A percentile compares a stretch with the other conserved stretches of the same genome.
phyloP scores from a whole-genome alignment of 2,329 filamentous ascomycete species.

The Calonectria pseudoturangicola region DNA sequence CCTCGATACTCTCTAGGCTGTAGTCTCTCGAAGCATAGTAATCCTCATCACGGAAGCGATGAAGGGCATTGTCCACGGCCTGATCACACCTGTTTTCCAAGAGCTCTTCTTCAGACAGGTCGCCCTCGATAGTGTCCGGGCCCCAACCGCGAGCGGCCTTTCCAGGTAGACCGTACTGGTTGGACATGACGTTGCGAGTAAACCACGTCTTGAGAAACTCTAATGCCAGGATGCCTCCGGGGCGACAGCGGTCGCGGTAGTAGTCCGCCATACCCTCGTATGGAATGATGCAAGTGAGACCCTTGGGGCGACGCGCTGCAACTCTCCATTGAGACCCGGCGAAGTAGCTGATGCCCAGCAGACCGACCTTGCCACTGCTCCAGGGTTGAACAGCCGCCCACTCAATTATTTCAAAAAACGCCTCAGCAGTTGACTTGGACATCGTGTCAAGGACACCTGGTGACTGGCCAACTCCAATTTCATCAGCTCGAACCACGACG shows the following conservation, averaged over 20 bases:
- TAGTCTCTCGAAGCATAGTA: not conserved
- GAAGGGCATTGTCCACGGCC: not conserved
- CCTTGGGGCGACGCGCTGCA: constrained; percentile 65
- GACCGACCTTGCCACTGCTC: constrained; percentile 67
- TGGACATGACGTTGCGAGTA: not conserved
- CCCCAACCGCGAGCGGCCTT: not conserved
- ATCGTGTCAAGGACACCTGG: constrained; percentile 24
- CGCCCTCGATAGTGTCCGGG: not conserved
- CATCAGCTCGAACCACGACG: constrained; percentile 27
- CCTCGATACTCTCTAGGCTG: not conserved
- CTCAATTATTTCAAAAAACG: constrained; percentile 23
- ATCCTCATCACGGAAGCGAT: not conserved
- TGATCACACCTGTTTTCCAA: not conserved
- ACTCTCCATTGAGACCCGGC: constrained; percentile 66
- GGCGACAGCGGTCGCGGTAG: constrained; percentile 8
- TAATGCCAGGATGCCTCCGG: not conserved
- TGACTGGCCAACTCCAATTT: constrained; percentile 23
- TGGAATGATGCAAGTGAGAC: constrained; percentile 66
- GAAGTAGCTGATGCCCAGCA: constrained; percentile 68
- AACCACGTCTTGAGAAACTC: constrained; percentile 1
- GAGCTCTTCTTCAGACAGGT: not conserved
- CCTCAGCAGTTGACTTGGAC: not conserved
- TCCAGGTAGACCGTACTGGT: not conserved
- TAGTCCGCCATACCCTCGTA: constrained; percentile 23
- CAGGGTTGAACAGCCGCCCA: constrained; percentile 54